These are phyloP conservation scores for Melampsora americana DNA, from an alignment of 1,284 basidiomycete species.

Conservation along the genomic window DNA sequence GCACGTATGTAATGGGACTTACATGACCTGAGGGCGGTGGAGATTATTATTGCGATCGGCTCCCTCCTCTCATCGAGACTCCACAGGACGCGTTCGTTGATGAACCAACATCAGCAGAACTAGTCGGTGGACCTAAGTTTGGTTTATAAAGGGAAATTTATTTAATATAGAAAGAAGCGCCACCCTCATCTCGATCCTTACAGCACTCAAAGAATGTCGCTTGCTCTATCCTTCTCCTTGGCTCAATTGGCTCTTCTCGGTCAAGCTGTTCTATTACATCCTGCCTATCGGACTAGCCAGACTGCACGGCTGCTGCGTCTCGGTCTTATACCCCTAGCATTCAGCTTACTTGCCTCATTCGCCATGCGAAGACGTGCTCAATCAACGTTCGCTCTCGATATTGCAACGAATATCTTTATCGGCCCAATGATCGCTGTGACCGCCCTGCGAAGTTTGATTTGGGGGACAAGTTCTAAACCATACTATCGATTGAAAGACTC, in stretches of 20 bases:
- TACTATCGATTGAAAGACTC: slow-evolving; percentile 6
- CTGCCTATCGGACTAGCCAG: not conserved
- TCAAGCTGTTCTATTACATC: not conserved
- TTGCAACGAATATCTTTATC: not conserved
- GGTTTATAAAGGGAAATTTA: too few relatives aligned
- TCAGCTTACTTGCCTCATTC: not conserved
- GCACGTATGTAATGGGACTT: too few relatives aligned
- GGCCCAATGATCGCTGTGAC: not conserved
- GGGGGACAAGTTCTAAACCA: not conserved
- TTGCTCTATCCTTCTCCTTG: not conserved
- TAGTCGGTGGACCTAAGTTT: too few relatives aligned
- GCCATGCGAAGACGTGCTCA: not conserved
- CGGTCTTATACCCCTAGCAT: not conserved
- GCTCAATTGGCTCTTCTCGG: not conserved
- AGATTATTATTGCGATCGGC: too few relatives aligned
- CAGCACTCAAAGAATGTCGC: not conserved
- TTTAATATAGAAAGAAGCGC: not conserved
- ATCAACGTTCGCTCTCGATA: not conserved
- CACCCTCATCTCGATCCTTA: not conserved
- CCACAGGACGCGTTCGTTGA: too few relatives aligned
- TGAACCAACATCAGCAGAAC: too few relatives aligned
- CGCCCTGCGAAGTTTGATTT: not conserved
- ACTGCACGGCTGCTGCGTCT: not conserved
- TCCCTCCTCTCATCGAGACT: too few relatives aligned
- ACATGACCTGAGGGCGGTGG: too few relatives aligned